Evolutionary conservation across 495 filamentous ascomycete genomes (phyloP).

Genomic region (Jackrogersella minutella): DNA sequence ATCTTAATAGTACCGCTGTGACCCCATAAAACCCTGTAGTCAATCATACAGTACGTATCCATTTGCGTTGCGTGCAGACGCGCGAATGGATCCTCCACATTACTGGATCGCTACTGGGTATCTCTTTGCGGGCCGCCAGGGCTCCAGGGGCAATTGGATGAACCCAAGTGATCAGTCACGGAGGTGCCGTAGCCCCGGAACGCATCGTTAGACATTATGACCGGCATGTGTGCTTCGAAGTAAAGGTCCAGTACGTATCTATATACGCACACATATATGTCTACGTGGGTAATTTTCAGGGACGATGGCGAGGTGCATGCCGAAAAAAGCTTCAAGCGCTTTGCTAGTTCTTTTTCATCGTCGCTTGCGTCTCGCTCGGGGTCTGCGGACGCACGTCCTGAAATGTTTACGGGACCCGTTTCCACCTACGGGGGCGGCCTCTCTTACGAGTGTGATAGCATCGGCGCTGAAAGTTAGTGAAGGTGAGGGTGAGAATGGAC

Average conservation of each 20-base stretch:
- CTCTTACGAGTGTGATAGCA: slow-evolving; percentile 16
- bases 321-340: slow-evolving; percentile 3
- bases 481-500: no score
- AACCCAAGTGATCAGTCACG: slow-evolving; percentile 18
- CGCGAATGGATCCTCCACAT: slow-evolving; percentile 31
- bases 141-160: slow-evolving; percentile 22
- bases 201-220: slow-evolving; percentile 23
- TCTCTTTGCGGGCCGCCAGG: slow-evolving; percentile 24
- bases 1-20: slow-evolving; percentile 50
- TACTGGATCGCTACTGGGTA: slow-evolving; percentile 21
- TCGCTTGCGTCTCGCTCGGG: slow-evolving; percentile 3
- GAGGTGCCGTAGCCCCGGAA: slow-evolving; percentile 33
- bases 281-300: not conserved
- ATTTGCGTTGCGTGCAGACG: slow-evolving; percentile 31
- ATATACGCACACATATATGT: no score
- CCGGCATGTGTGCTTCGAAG: slow-evolving; percentile 16
- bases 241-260: not conserved
- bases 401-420: slow-evolving; percentile 15
- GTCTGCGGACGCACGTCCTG: slow-evolving; percentile 16
- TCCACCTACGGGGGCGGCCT: slow-evolving; percentile 13
- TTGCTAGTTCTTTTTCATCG: not conserved
- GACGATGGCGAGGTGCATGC: slow-evolving; percentile 10
- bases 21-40: slow-evolving; percentile 38
- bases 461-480: slow-evolving; percentile 10
- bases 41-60: slow-evolving; percentile 38